Conservation (phyloP, 2,329 filamentous ascomycete species). For the Lasiodiplodia citricola region DNA sequence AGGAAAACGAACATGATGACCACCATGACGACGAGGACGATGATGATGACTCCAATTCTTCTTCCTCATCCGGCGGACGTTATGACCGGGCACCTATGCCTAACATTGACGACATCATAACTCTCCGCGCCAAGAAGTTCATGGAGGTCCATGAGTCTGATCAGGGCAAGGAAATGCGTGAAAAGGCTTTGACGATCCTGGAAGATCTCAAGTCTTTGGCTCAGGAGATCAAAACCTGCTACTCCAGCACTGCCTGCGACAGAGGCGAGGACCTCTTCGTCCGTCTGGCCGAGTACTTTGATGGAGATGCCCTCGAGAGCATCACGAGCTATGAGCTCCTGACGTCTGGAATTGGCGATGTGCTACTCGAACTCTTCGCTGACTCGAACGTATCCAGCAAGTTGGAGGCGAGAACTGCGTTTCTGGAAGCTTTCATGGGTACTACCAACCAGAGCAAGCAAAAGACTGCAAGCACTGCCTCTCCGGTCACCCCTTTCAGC, state of each 20-base stretch:
- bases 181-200: constrained; percentile 78
- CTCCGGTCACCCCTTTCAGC: constrained; percentile 83
- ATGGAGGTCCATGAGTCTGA: constrained; percentile 82
- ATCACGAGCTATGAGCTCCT: constrained; percentile 95
- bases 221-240: constrained; percentile 72
- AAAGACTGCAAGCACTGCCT: constrained; percentile 68
- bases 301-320: constrained; percentile 85
- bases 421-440: constrained; percentile 92
- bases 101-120: constrained; percentile 74
- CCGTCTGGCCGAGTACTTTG: constrained; percentile 81
- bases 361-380: constrained; percentile 81
- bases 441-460: constrained; percentile 65
- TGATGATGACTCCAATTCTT: constrained; percentile 70
- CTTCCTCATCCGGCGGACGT: constrained; percentile 52
- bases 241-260: constrained; percentile 53
- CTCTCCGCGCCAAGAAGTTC: constrained; percentile 79
- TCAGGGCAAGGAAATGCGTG: constrained; percentile 74
- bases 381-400: constrained; percentile 64
- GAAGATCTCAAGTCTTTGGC: constrained; percentile 74
- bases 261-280: constrained; percentile 72
- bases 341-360: constrained; percentile 85
- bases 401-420: constrained; percentile 74
- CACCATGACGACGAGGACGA: constrained; percentile 55
- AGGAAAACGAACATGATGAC: constrained; percentile 52
- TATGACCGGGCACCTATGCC: constrained; percentile 33